Conservation (phyloP, 2,329 filamentous ascomycete genomes). For the Cordyceps fumosorosea region DNA sequence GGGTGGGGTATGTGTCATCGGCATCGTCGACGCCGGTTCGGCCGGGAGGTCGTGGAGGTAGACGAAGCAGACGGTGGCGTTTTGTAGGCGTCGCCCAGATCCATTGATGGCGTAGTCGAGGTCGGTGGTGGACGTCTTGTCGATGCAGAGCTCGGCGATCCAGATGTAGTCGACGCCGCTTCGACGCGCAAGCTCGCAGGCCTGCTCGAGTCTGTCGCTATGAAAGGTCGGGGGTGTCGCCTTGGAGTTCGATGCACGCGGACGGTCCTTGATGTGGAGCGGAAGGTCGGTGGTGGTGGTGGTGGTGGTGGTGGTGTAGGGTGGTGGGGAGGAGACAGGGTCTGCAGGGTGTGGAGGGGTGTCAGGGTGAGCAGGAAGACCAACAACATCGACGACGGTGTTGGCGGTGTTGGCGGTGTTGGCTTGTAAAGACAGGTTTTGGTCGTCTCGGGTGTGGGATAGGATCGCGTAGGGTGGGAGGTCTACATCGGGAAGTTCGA, state of each 20-base stretch:
- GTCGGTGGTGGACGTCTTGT: not conserved
- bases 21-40: too few relatives aligned
- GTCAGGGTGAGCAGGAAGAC: not conserved
- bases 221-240: too few relatives aligned
- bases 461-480: not conserved
- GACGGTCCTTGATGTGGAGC: too few relatives aligned
- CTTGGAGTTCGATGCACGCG: too few relatives aligned
- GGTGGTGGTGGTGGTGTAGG: not conserved
- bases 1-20: too few relatives aligned
- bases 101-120: conserved; percentile 12
- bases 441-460: not conserved
- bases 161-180: conserved; percentile 8
- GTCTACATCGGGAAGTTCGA: not conserved
- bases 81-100: not conserved
- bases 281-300: not conserved
- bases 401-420: not conserved
- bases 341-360: not conserved
- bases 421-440: not conserved
- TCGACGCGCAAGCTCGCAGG: not conserved
- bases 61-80: conserved; percentile 1
- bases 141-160: conserved; percentile 10
- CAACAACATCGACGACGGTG: too few relatives aligned
- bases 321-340: not conserved
- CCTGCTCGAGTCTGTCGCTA: not conserved
- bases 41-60: conserved; percentile 2